These are phyloP conservation scores for Coniochaeta ligniaria DNA, from an alignment of 2,329 filamentous ascomycete species.

Conservation along the genomic window DNA sequence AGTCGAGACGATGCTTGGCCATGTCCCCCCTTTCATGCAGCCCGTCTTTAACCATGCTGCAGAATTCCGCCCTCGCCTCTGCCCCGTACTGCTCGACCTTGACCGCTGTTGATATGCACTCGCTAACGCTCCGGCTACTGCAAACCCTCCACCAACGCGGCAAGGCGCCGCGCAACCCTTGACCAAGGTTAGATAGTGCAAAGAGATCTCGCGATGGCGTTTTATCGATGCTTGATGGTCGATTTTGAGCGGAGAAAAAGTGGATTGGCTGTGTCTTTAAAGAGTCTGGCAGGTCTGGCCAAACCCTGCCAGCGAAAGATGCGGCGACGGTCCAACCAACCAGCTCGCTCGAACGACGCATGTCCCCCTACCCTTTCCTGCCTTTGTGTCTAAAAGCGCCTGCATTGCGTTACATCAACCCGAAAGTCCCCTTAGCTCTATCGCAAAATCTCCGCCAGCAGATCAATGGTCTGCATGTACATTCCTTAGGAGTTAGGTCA, in stretches of 20 bases:
- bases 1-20: not conserved
- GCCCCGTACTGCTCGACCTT: not conserved
- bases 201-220: not conserved
- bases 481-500: too few relatives aligned
- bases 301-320: conserved; percentile 1
- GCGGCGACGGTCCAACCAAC: not conserved
- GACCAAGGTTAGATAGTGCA: not conserved
- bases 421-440: not conserved
- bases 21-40: not conserved
- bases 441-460: not conserved
- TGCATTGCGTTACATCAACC: not conserved
- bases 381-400: not conserved
- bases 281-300: not conserved
- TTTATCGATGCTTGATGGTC: not conserved
- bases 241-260: not conserved
- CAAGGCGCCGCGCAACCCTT: not conserved
- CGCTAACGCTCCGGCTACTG: too few relatives aligned
- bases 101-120: not conserved
- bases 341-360: not conserved
- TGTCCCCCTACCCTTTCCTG: not conserved
- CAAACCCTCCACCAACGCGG: not conserved
- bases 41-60: not conserved
- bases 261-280: not conserved
- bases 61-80: not conserved
- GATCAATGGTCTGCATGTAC: not conserved